These are phyloP conservation scores for Globisporangium barbulae DNA, from an alignment of 352 stramenopile genomes.

Conservation along the genomic window DNA sequence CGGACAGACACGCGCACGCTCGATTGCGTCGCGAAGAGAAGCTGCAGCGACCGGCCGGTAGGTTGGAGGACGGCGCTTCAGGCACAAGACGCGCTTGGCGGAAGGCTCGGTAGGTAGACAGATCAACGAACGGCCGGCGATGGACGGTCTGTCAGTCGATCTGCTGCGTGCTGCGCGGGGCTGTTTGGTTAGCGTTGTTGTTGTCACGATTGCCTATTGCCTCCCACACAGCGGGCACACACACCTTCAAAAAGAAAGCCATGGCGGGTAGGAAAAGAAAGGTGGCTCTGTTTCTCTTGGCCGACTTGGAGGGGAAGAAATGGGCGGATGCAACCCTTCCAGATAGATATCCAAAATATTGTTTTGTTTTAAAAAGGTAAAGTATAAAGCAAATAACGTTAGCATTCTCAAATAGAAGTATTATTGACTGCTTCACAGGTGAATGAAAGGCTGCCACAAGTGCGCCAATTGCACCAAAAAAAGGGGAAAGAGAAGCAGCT, in stretches of 20 bases:
- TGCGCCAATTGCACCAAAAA: constrained; percentile 6
- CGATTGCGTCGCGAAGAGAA: background rate
- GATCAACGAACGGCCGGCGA: background rate
- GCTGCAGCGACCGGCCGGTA: background rate
- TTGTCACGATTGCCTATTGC: constrained; percentile 3
- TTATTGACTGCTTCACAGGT: background rate
- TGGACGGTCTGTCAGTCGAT: background rate
- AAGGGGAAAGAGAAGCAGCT: constrained; percentile 4
- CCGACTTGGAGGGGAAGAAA: constrained; percentile 6
- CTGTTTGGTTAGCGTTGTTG: background rate
- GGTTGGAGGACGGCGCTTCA: background rate
- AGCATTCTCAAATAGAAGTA: background rate
- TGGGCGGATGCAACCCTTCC: background rate
- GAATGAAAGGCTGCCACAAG: background rate
- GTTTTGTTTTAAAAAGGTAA: background rate
- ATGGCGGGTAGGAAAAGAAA: constrained; percentile 7
- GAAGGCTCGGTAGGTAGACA: background rate
- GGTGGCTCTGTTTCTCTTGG: constrained; percentile 5
- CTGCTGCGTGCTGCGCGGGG: too few relatives aligned
- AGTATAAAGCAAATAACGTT: too few relatives aligned
- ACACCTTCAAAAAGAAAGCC: constrained; percentile 3
- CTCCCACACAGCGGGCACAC: background rate
- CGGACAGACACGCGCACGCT: constrained; percentile 4
- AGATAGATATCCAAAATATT: background rate
- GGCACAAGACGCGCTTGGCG: background rate